A percentile compares a stretch with the other conserved stretches of the same genome.
Evolutionary conservation across 2,329 filamentous ascomycete genomes (phyloP).

Genomic region (Fusarium hainanense): DNA sequence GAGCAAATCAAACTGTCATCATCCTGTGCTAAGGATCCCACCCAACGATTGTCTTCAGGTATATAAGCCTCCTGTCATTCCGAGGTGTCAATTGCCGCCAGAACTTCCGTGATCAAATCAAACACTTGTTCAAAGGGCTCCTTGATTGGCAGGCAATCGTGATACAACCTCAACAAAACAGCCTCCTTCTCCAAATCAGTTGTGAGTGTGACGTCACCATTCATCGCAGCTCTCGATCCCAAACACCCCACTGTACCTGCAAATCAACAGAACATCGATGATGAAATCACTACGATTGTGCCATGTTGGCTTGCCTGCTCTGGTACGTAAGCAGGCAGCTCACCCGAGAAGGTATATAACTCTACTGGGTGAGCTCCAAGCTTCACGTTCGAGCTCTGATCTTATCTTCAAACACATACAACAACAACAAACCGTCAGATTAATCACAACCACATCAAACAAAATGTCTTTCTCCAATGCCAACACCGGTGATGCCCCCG

Average conservation of each 20-base stretch:
- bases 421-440: constrained; percentile 8
- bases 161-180: constrained; percentile 17
- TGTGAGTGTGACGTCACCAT: constrained; percentile 36
- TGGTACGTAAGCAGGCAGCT: constrained; percentile 26
- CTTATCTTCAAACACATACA: constrained; percentile 25
- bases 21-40: background rate
- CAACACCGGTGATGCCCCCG: constrained; percentile 69
- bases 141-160: constrained; percentile 18
- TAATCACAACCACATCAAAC: constrained; percentile 1
- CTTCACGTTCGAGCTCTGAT: constrained; percentile 5
- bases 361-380: constrained; percentile 8
- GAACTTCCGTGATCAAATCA: background rate
- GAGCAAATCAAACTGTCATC: constrained; percentile 2
- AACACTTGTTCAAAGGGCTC: background rate
- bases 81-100: background rate
- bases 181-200: constrained; percentile 10
- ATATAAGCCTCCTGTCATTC: background rate
- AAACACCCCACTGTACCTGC: constrained; percentile 20
- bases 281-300: constrained; percentile 45
- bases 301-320: constrained; percentile 30
- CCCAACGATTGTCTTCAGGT: background rate
- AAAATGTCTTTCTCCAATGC: constrained; percentile 64
- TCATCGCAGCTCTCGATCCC: constrained; percentile 25
- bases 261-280: constrained; percentile 39
- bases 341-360: constrained; percentile 34